phyloP scores from a whole-genome alignment of 23 red algal genomes.

The Gracilaria caudata region DNA sequence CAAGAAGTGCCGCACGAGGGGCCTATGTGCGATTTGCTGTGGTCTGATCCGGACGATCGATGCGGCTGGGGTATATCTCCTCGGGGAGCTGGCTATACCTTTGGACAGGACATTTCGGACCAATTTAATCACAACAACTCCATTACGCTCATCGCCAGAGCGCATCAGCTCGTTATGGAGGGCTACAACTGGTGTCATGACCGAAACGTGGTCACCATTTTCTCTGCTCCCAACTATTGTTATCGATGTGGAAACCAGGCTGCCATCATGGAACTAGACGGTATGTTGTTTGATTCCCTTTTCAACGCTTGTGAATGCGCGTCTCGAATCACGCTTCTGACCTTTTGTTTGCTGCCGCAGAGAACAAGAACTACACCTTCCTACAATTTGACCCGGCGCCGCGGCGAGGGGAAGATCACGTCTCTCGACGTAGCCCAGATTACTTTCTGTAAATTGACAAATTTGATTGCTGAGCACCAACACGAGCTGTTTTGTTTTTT shows the following conservation, averaged over 20 bases:
- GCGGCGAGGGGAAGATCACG: conserved; percentile 95
- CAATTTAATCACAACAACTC: conserved; percentile 95
- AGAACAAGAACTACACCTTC: conserved; percentile 98
- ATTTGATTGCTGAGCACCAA: neutral
- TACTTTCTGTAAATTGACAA: conserved; percentile 89
- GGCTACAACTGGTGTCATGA: conserved; percentile 98
- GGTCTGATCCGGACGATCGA: conserved; percentile 99
- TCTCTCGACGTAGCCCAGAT: conserved; percentile 92
- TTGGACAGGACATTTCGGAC: conserved; percentile 98
- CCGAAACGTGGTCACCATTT: conserved; percentile 95
- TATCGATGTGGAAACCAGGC: conserved; percentile 97
- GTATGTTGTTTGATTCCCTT: conserved; percentile 28
- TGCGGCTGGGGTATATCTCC: conserved; percentile 99
- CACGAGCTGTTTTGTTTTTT: neutral
- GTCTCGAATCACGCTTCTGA: neutral
- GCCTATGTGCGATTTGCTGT: conserved; percentile 98
- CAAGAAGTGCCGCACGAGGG: conserved; percentile 99
- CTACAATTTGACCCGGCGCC: conserved; percentile 99
- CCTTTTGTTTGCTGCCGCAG: conserved; percentile 42
- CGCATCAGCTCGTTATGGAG: conserved; percentile 99
- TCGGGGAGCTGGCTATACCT: conserved; percentile 96
- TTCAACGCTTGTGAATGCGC: neutral
- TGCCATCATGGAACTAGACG: conserved; percentile 90
- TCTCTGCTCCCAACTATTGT: conserved; percentile 97
- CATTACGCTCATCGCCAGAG: conserved; percentile 89